Evolutionary conservation across 495 filamentous ascomycete species (phyloP).

Genomic region (Jackrogersella minutella): DNA sequence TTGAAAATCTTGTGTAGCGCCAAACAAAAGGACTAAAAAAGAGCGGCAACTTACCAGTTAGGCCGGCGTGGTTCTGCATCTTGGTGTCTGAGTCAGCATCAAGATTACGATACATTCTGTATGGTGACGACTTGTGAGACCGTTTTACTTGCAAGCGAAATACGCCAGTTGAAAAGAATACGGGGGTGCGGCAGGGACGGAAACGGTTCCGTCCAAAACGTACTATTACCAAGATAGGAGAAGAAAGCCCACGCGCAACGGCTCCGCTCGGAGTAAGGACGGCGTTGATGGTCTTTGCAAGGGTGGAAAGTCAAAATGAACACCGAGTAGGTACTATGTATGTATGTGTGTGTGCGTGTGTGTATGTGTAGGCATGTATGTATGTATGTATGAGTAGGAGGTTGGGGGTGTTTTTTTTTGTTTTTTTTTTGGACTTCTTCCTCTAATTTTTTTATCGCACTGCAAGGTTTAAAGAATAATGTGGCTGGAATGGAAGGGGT

Average conservation of each 20-base stretch:
- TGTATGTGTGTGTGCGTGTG: no score
- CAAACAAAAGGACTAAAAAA: conserved; percentile 13
- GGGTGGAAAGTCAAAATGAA: conserved; percentile 29
- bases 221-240: conserved; percentile 11
- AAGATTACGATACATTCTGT: conserved; percentile 29
- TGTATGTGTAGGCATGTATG: no score
- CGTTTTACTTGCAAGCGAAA: conserved; percentile 25
- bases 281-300: conserved; percentile 35
- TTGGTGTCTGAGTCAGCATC: conserved; percentile 40
- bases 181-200: conserved; percentile 18
- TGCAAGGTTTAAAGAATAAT: conserved; percentile 19
- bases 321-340: conserved; percentile 7
- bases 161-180: background rate
- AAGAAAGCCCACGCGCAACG: conserved; percentile 16
- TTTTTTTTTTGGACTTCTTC: no score
- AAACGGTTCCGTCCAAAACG: conserved; percentile 39
- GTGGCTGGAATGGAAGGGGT: conserved; percentile 28
- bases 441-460: conserved; percentile 31
- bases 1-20: conserved; percentile 31
- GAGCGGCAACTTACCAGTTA: conserved; percentile 32
- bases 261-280: conserved; percentile 42
- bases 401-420: no score
- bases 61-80: conserved; percentile 35
- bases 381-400: no score
- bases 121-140: conserved; percentile 24